phyloP scores from a whole-genome alignment of 768 basidiomycete genomes.

The Cystofilobasidium macerans region DNA sequence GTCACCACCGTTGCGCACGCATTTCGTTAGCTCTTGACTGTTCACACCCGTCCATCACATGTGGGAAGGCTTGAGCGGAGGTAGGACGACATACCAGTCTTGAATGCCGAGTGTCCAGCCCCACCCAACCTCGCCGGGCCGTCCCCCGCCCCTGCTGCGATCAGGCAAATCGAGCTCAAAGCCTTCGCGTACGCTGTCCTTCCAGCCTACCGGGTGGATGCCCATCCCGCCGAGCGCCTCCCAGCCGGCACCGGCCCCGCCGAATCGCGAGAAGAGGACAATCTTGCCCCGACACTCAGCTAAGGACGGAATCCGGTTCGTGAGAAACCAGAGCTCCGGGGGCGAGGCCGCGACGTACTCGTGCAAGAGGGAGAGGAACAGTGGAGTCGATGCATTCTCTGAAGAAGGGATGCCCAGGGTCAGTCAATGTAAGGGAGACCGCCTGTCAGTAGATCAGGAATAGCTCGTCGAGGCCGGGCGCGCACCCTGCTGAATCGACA shows the following conservation, averaged over 20 bases:
- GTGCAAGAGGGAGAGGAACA: slow-evolving; percentile 21
- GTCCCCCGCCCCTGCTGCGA: background rate
- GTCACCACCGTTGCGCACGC: too few relatives aligned
- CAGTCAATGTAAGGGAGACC: slow-evolving; percentile 51
- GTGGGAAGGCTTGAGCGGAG: background rate
- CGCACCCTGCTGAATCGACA: slow-evolving; percentile 70
- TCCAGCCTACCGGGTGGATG: slow-evolving; percentile 80
- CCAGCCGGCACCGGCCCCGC: slow-evolving; percentile 41
- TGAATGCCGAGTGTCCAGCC: slow-evolving; percentile 55
- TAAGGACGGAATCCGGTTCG: slow-evolving; percentile 61
- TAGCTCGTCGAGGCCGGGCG: background rate
- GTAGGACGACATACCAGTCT: slow-evolving; percentile 55
- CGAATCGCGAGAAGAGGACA: slow-evolving; percentile 77
- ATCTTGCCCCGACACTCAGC: slow-evolving; percentile 79
- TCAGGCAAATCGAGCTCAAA: slow-evolving; percentile 44
- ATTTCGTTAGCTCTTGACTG: too few relatives aligned
- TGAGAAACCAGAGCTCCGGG: slow-evolving; percentile 54
- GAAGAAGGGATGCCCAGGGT: slow-evolving; percentile 33
- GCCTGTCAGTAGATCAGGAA: slow-evolving; percentile 41
- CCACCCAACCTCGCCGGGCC: slow-evolving; percentile 31
- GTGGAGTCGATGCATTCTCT: slow-evolving; percentile 21
- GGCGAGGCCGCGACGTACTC: slow-evolving; percentile 1
- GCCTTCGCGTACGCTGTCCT: slow-evolving; percentile 58
- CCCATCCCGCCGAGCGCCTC: slow-evolving; percentile 59
- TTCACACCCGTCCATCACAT: too few relatives aligned